A percentile compares a stretch with the other conserved stretches of the same genome.
Conservation (phyloP, 1,284 basidiomycete genomes). For the Salmacisia buchloeana region DNA sequence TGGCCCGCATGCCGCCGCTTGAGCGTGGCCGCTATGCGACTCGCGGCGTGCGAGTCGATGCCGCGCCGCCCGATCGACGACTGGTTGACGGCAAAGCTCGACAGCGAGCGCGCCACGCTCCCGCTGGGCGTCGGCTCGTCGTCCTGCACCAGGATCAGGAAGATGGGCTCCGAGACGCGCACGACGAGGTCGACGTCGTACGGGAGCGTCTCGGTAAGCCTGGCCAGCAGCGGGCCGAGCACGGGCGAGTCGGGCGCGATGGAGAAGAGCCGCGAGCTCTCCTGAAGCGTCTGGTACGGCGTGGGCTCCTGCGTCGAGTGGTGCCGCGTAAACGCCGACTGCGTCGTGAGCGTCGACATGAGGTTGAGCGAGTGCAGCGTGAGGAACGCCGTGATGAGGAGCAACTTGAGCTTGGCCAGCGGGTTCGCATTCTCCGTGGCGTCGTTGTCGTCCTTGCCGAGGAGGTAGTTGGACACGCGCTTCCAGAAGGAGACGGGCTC, state of each 20-base stretch:
- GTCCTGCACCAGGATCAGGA: constrained; percentile 66
- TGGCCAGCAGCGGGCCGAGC: constrained; percentile 35
- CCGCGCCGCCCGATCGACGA: not conserved
- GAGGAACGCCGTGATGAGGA: constrained; percentile 61
- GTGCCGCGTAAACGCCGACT: constrained; percentile 62
- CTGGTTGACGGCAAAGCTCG: constrained; percentile 5
- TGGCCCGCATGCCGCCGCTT: constrained; percentile 3
- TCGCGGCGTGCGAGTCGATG: constrained; percentile 4
- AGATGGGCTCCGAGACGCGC: constrained; percentile 51
- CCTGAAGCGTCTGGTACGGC: constrained; percentile 36
- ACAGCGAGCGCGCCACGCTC: not conserved
- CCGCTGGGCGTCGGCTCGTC: constrained; percentile 15
- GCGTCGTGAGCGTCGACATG: constrained; percentile 79
- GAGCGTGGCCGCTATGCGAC: not conserved
- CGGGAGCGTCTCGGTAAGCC: constrained; percentile 28
- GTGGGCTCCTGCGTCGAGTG: constrained; percentile 47
- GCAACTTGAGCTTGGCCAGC: constrained; percentile 79
- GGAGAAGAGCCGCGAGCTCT: constrained; percentile 26
- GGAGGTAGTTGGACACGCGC: constrained; percentile 26
- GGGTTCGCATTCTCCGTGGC: constrained; percentile 58
- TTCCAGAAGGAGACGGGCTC: constrained; percentile 23
- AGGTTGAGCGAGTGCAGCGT: constrained; percentile 65
- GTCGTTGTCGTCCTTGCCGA: constrained; percentile 45
- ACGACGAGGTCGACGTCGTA: constrained; percentile 33
- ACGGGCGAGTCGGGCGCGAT: constrained; percentile 19